Evolutionary conservation across 2,329 filamentous ascomycete species (phyloP), one percentile per base, ranked within the genome.

Genomic region (Ceratocystis ficicola): DNA sequence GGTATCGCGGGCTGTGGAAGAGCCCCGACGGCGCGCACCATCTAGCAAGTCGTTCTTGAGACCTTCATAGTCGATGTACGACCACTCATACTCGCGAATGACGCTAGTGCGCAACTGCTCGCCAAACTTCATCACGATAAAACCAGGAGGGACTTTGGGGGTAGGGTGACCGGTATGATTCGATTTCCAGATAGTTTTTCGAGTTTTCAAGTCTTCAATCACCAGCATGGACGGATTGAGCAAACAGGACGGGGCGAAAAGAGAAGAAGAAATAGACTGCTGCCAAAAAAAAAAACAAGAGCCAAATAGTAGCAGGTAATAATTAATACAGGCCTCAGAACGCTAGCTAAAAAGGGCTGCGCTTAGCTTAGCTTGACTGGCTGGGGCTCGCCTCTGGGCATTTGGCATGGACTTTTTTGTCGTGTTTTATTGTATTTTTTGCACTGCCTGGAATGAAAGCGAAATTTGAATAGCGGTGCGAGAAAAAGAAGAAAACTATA

Each of bases 41-140:
- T 83, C 85, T 77, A 93, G 94, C 69, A 99, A 85, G 70, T 90
- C 86, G 70, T 83, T 81, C 79, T 99, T 99, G 62, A 99, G 83
- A 70, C 87, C 89, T 75, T 96, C 92, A 78, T 99, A 99, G 77
- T 90, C 88, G 77, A 99, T 96, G 79, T 99, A 99, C 80, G 96
- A 90, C 86, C 92, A 96, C 76, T 92, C 87, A 79, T 95, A 99
- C 78, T 97, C 92, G 80, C 89, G 91, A 77, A 97, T 95, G 73
- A 96, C 83, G 74, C 92, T 96, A 73, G 90, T 93, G 70, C 90
- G 90, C 73, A 99, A 86, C 82, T 99, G 92, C 77, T 96, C 90
- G 75, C 94, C 94, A 81, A 97, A 99, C 82, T 87, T 87, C 84
- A 87, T 87, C 78, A 83, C 78, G 77, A 84, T 74, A 69, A 80